A percentile compares a stretch with the other conserved stretches of the same genome.
Conservation (phyloP, 129 eudicot genomes). For the Tanacetum coccineum region DNA sequence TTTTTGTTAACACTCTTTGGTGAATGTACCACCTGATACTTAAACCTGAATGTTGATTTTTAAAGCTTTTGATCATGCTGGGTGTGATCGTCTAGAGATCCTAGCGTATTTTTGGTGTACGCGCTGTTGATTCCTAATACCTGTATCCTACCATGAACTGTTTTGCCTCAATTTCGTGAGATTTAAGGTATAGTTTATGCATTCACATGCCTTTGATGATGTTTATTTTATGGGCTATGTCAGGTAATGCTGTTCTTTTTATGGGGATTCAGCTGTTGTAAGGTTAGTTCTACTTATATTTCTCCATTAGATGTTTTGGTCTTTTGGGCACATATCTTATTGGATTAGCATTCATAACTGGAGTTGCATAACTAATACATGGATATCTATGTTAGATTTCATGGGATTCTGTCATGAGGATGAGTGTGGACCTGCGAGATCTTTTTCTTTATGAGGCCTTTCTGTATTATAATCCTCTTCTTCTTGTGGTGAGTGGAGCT, state of each 20-base stretch:
- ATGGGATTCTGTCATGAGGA: constrained; percentile 99
- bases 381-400: constrained; percentile 52
- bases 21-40: neutral
- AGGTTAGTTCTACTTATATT: constrained; percentile 53
- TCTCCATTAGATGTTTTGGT: constrained; percentile 10
- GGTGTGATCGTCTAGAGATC: constrained; percentile 5
- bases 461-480: constrained; percentile 93
- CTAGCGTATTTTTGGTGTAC: constrained; percentile 3
- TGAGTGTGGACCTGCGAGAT: constrained; percentile 92
- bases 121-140: neutral
- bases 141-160: neutral
- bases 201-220: constrained; percentile 3
- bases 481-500: constrained; percentile 78
- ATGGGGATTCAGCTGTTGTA: constrained; percentile 88
- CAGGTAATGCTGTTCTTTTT: constrained; percentile 84
- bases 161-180: neutral
- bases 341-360: too few relatives aligned
- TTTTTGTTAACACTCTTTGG: constrained; percentile 9
- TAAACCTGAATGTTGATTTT: neutral
- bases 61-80: neutral
- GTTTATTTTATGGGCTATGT: constrained; percentile 22
- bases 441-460: constrained; percentile 96
- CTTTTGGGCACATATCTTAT: constrained; percentile 6
- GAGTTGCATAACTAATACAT: constrained; percentile 1
- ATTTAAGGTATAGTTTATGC: constrained; percentile 55